Evolutionary conservation across 2,329 filamentous ascomycete genomes (phyloP), one percentile per base, ranked within the genome.

Genomic region (Sphaerulina populicola): DNA sequence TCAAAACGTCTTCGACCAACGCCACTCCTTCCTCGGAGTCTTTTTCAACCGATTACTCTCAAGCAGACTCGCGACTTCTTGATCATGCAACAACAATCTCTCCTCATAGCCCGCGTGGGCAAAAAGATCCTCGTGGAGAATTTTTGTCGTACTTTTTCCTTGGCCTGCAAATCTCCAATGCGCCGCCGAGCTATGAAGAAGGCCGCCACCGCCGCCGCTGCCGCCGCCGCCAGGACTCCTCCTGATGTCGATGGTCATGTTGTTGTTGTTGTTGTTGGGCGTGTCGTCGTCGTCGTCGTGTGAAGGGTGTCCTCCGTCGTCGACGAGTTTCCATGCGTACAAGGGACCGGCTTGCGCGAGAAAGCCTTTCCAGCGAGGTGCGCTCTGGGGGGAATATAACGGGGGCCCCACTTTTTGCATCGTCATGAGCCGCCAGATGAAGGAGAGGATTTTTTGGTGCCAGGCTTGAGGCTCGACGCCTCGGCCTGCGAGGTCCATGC

Each of bases 401-500:
- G 48, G 52, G 40, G 52, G 10, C 4, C n/a, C n/a, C n/a, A 38
- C 47, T 29, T 45, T 55, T 14, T 52, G 56, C 35, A 46, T 52
- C 5, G 56, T 46, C 6, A 67, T 6, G 10, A 57, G 44, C 1
- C 61, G 59, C 46, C 52, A 57, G 23, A 63, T 46, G 42, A 49
- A 46, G 15, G 35, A 49, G 14, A 49, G 14, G 41, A 60, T 31
- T 4, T 49, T 45, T 30, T 60, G 48, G 38, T 58, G 51, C 53
- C 49, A 53, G 40, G 57, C 43, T 47, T 65, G 57, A 9, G 61
- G 54, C 48, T 67, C 65, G 12, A 64, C 57, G 35, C 53, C 60
- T 10, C 59, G 47, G 18, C 63, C 66, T 11, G 59, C 63, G n/a
- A 64, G 54, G 37, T 67, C 64, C 33, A 68, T 64, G 5, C 66